Evolutionary conservation across 2,329 filamentous ascomycete species (phyloP).

Genomic region (Monosporascus sp.): DNA sequence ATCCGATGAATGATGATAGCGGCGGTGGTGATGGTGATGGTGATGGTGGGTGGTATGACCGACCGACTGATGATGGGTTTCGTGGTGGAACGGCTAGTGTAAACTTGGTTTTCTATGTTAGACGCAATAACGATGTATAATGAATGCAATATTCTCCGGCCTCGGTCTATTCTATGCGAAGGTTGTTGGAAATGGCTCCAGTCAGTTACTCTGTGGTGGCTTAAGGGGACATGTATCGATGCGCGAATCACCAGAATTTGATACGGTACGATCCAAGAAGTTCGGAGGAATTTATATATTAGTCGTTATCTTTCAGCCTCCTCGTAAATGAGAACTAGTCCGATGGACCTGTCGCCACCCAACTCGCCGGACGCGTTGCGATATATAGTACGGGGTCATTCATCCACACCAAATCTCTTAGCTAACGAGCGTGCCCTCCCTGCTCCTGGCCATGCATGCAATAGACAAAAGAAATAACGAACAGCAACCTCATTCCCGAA

Average conservation of each 20-base stretch:
- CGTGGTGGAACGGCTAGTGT: too few relatives aligned
- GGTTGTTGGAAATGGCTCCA: too few relatives aligned
- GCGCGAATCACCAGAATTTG: too few relatives aligned
- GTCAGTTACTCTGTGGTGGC: too few relatives aligned
- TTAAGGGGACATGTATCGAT: too few relatives aligned
- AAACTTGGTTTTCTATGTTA: too few relatives aligned
- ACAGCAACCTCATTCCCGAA: neutral
- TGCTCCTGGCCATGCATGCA: neutral
- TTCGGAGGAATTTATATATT: neutral
- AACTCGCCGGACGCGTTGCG: neutral
- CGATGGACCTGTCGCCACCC: neutral
- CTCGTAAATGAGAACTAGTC: neutral
- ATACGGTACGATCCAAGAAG: too few relatives aligned
- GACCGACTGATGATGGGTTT: neutral
- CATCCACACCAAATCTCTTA: neutral
- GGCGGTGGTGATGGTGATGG: too few relatives aligned
- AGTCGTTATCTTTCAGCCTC: neutral
- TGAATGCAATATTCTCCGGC: too few relatives aligned
- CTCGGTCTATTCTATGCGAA: too few relatives aligned
- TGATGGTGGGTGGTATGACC: too few relatives aligned
- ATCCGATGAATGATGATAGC: slow-evolving; percentile 16
- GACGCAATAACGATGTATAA: too few relatives aligned
- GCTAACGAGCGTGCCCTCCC: neutral
- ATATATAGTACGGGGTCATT: neutral
- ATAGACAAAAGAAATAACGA: slow-evolving; percentile 11